Conservation (phyloP, 2,329 filamentous ascomycete genomes). For the Trichoderma koningii region DNA sequence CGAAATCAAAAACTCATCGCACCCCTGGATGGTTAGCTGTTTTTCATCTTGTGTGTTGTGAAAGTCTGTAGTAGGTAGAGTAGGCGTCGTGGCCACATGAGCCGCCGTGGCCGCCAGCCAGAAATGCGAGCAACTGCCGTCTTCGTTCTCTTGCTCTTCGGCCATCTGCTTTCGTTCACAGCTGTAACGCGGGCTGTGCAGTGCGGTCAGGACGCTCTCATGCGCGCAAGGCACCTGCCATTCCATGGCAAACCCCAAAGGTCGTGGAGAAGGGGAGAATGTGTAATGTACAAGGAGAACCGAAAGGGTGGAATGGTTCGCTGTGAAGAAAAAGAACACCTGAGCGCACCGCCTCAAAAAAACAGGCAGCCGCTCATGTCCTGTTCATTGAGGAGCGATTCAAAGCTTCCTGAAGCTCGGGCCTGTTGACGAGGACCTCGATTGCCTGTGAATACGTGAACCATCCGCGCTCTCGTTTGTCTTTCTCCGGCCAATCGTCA, state of each 20-base stretch:
- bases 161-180: not conserved
- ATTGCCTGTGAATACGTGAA: conserved; percentile 83
- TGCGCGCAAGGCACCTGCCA: not conserved
- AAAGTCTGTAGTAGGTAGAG: not conserved
- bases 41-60: not conserved
- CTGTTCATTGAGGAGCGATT: conserved; percentile 72
- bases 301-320: not conserved
- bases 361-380: conserved; percentile 15
- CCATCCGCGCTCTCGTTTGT: conserved; percentile 90
- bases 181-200: not conserved
- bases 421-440: conserved; percentile 72
- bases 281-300: conserved; percentile 20
- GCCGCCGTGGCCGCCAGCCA: not conserved
- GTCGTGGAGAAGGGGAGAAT: not conserved
- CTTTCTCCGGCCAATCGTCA: conserved; percentile 86
- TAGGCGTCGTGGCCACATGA: not conserved
- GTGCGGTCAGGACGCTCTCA: not conserved
- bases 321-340: not conserved
- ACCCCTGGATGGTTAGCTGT: conserved; percentile 25
- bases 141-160: not conserved
- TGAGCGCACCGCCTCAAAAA: not conserved
- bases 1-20: conserved; percentile 32
- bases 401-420: conserved; percentile 86
- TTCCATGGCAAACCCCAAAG: not conserved
- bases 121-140: conserved; percentile 4